Evolutionary conservation across 2,329 filamentous ascomycete genomes (phyloP).

Genomic region (Trichoderma lentiforme): DNA sequence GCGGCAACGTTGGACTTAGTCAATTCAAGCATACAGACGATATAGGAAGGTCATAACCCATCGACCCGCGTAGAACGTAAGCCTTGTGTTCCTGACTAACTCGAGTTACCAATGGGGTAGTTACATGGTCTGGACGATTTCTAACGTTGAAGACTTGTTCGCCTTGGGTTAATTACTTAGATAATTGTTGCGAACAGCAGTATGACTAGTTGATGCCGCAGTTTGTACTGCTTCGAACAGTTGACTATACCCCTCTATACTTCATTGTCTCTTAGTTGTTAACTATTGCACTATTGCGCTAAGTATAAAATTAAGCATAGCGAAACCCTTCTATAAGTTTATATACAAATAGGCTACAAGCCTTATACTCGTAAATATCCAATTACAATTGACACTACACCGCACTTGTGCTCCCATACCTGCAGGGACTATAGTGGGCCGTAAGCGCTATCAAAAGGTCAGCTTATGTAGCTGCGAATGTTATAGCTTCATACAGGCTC

Average conservation of each 20-base stretch:
- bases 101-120: not conserved
- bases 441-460: not conserved
- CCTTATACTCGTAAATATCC: not conserved
- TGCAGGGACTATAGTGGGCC: not conserved
- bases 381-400: not conserved
- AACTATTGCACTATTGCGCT: not conserved
- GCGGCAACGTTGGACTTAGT: not conserved
- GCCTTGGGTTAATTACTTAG: not conserved
- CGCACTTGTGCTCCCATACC: not conserved
- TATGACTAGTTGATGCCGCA: not conserved
- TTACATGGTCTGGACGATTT: not conserved
- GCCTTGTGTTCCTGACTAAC: not conserved
- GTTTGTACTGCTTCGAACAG: not conserved
- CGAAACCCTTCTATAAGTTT: not conserved
- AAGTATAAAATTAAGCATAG: not conserved
- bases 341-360: not conserved
- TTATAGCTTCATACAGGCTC: not conserved
- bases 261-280: not conserved
- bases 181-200: not conserved
- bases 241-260: not conserved
- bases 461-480: not conserved
- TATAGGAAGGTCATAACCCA: not conserved
- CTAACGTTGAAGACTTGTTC: not conserved
- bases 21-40: not conserved
- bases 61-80: not conserved